These are phyloP conservation scores for Gymnopus androsaceus DNA, from an alignment of 1,284 basidiomycete genomes.

Conservation along the genomic window DNA sequence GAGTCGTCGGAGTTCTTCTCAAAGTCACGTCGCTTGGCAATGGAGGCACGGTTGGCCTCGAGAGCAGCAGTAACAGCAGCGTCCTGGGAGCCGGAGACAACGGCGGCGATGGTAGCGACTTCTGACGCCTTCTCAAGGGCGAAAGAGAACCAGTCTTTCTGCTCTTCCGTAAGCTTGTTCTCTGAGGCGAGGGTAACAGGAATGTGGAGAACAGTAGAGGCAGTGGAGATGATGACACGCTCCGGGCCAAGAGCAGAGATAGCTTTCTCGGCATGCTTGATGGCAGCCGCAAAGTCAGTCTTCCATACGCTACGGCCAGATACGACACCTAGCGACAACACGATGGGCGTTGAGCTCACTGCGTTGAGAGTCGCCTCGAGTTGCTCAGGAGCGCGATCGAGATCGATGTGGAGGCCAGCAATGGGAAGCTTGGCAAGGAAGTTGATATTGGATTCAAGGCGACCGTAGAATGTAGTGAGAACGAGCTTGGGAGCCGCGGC, in stretches of 20 bases:
- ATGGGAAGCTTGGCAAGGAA: constrained; percentile 94
- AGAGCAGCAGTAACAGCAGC: constrained; percentile 68
- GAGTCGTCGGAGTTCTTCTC: constrained; percentile 94
- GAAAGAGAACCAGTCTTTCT: constrained; percentile 99
- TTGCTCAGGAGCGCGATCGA: constrained; percentile 91
- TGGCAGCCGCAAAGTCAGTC: constrained; percentile 86
- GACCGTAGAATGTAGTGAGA: constrained; percentile 95
- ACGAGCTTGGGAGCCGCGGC: constrained; percentile 89
- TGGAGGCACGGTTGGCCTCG: constrained; percentile 89
- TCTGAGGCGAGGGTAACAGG: constrained; percentile 95
- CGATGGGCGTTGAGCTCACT: constrained; percentile 79
- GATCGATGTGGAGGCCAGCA: constrained; percentile 94
- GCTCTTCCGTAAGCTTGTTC: constrained; percentile 87
- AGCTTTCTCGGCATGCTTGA: constrained; percentile 86
- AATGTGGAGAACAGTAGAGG: constrained; percentile 97
- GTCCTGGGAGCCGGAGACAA: constrained; percentile 82
- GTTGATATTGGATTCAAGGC: constrained; percentile 90
- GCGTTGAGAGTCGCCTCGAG: constrained; percentile 85
- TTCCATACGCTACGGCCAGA: constrained; percentile 99
- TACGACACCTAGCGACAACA: constrained; percentile 93
- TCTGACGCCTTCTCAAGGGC: constrained; percentile 96
- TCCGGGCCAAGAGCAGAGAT: constrained; percentile 80
- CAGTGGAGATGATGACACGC: constrained; percentile 93
- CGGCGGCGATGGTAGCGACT: constrained; percentile 85
- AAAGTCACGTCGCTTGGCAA: constrained; percentile 94